Evolutionary conservation across 768 basidiomycete genomes (phyloP), one percentile per base, ranked within the genome.

Genomic region (Leccinum longicurvipes): DNA sequence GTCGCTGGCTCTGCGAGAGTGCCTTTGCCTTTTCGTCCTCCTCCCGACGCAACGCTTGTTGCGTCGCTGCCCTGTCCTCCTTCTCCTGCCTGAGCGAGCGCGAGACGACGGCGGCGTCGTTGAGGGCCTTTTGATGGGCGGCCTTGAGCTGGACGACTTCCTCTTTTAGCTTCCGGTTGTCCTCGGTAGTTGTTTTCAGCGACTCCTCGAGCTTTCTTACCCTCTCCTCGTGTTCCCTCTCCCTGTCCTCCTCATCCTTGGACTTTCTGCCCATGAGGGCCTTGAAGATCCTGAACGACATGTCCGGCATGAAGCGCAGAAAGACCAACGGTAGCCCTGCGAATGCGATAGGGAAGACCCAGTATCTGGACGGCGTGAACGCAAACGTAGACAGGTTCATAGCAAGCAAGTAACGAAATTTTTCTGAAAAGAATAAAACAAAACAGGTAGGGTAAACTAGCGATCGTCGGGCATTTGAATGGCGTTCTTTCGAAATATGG

Each of bases 361-460:
- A 71, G 53, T 62, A 62, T 53, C 59, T 69, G 42, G 65, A 71
- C 19, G 67, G 67, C 9, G 63, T 58, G 21, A 65, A 62, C 21
- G 57, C 63, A 45, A 69, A 56, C 24, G 67, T 67, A 36, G 71
- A 61, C 56, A 62, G 51, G 67, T 67, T 69, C 70, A 71, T 71
- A 21, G 66, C 60, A 58, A 59, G 65, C 63, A 62, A 58, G 55
- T 59, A 50, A 57, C 54, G 44, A 49, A n/a, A n/a, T n/a, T n/a
- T n/a, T n/a, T n/a, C n/a, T n/a, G n/a, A n/a, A 32, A 10, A 32
- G 15, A 32, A 32, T 32, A 32, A 32, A 32, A 32, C 15, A 14
- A 32, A 6, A 6, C 14, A 32, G 32, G n/a, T n/a, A n/a, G 54
- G 58, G 55, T 32, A 58, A 44, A 39, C 32, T 36, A 50, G 25